phyloP scores from a whole-genome alignment of 2,329 filamentous ascomycete species.

The Neofusicoccum laricinum region DNA sequence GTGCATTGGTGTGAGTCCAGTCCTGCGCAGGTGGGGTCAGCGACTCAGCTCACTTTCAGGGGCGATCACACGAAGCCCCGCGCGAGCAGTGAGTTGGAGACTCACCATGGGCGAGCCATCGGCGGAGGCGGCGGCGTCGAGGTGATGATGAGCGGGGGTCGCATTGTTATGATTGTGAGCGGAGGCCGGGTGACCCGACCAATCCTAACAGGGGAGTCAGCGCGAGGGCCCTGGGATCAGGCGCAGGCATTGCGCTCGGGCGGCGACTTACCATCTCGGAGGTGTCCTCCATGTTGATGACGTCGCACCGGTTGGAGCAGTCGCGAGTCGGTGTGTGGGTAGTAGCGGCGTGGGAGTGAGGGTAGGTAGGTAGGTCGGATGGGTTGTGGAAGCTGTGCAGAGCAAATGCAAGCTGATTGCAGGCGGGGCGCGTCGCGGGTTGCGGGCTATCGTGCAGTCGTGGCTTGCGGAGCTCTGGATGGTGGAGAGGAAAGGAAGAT shows the following conservation, averaged over 20 bases:
- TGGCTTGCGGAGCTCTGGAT: not conserved
- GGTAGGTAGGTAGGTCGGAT: too few species aligned
- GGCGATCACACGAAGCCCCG: not conserved
- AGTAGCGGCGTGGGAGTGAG: not conserved
- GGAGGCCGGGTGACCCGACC: not conserved
- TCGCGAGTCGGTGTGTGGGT: not conserved
- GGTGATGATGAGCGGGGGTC: not conserved
- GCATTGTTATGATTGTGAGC: not conserved
- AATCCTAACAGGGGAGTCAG: not conserved
- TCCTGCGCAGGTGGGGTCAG: not conserved
- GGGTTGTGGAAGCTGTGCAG: not conserved
- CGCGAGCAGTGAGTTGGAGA: not conserved
- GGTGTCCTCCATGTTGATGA: constrained; percentile 11
- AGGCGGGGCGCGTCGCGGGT: not conserved
- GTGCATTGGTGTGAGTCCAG: not conserved
- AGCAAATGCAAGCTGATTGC: not conserved
- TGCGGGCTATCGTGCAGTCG: constrained; percentile 3
- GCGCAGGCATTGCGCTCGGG: not conserved
- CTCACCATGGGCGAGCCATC: not conserved
- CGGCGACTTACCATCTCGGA: constrained; percentile 5
- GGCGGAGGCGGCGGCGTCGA: not conserved
- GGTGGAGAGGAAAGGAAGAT: not conserved
- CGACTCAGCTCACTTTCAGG: not conserved
- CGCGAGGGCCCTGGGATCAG: not conserved
- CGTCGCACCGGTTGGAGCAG: not conserved